Evolutionary conservation across 768 basidiomycete genomes (phyloP), one percentile per base, ranked within the genome.

Genomic region (Paxillus rubicundulus): DNA sequence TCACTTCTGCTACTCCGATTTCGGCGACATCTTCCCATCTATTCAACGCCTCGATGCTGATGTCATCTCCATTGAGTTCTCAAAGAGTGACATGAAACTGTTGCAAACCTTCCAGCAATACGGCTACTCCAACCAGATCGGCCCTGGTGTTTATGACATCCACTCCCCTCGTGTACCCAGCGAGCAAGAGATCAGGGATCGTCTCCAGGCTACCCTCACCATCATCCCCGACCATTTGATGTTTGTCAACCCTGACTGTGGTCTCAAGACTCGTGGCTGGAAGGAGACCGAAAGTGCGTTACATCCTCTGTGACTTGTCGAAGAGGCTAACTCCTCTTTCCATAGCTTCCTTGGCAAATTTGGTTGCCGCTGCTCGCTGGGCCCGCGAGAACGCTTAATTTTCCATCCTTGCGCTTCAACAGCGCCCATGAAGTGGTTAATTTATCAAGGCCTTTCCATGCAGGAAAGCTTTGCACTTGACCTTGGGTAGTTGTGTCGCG

Each of bases 1-100:
- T 46, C 97, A 99, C 82, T 96, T 96, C 83, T 96, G 93, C 79
- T 95, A 93, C 79, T 98, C 95, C 51, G 95, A 98, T 79, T 98
- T 98, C 70, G 91, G 88, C 76, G 92, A 97, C 70, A 98, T 98
- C 77, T 98, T 98, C 90, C 85, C 90, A 28, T 95, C 91, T 54
- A 97, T 98, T 70, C 87, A 95, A 73, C 85, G 87, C 59, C 87
- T 99, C 54, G 97, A 99, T 65, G 94, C 95, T 59, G 97, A 99
- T 70, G 93, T 97, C 72, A 98, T 99, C 77, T 96, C 94, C 48
- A 97, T 98, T 68, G 95, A 98, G 74, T 93, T 94, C 44, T 96
- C 93, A 59, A 98, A 98, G 89, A 87, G 86, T 64, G 95, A 98
- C 81, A 87, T 98, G 87, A 98, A 98, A 79, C 82, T 99, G 55